A percentile compares a stretch with the other conserved stretches of the same genome.
Conservation (phyloP, 495 filamentous ascomycete species). For the Xylaria cubensis region DNA sequence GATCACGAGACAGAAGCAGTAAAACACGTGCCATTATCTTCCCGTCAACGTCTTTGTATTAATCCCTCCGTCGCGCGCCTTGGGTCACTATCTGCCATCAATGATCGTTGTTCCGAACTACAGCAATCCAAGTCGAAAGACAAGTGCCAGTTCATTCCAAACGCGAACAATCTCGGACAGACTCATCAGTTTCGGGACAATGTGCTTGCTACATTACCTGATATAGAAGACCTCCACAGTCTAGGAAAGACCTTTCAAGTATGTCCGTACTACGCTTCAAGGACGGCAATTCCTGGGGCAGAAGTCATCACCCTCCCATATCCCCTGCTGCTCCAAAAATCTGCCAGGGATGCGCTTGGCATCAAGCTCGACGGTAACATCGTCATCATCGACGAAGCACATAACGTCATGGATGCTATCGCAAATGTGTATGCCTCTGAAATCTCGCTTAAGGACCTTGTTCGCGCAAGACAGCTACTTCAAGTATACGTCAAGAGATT, state of each 20-base stretch:
- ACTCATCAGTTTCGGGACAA: constrained; percentile 88
- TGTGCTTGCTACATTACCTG: constrained; percentile 80
- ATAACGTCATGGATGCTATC: constrained; percentile 97
- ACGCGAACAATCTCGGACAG: constrained; percentile 71
- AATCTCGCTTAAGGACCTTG: constrained; percentile 74
- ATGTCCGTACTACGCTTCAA: constrained; percentile 95
- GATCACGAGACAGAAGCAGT: constrained; percentile 54
- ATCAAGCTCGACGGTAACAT: constrained; percentile 87
- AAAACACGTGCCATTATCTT: constrained; percentile 88
- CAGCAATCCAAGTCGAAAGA: constrained; percentile 77
- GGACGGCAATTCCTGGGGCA: constrained; percentile 78
- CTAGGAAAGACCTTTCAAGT: constrained; percentile 81
- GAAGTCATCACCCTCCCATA: constrained; percentile 97
- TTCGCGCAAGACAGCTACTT: constrained; percentile 73
- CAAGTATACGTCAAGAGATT: constrained; percentile 86
- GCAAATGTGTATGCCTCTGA: constrained; percentile 83
- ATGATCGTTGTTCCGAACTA: constrained; percentile 91
- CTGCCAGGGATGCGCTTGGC: constrained; percentile 84
- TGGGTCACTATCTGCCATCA: constrained; percentile 80
- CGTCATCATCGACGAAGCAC: constrained; percentile 94
- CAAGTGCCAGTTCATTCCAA: constrained; percentile 79
- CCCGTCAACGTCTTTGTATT: constrained; percentile 91
- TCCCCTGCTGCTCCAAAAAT: constrained; percentile 85
- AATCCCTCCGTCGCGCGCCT: constrained; percentile 80
- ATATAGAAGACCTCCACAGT: constrained; percentile 88